Evolutionary conservation across 768 basidiomycete species (phyloP), one percentile per base, ranked within the genome.

Genomic region (Gymnopilus junonius): DNA sequence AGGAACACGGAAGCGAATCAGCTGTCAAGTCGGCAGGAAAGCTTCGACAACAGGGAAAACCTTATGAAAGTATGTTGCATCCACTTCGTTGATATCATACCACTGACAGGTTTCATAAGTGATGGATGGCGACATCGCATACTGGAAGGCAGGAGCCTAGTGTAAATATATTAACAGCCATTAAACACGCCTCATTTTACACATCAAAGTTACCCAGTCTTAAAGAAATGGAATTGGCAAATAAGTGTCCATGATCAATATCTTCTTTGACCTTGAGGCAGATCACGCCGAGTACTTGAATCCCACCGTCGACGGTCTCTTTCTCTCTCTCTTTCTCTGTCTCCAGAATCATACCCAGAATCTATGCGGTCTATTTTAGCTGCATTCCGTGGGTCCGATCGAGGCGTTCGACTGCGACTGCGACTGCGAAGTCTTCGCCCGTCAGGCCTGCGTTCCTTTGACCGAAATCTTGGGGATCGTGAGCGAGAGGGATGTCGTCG

Each of bases 11-110:
- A 11, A 91, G 91, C 64, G 97, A 99, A 80, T 65, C 86, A 7
- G 88, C 92, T 17, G 96, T 97, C 71, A 99, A 99, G 78, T 94
- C 95, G 23, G 93, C 92, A 17, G 97, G 97, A 32, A 97, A 96
- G 80, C 84, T 95, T 59, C 82, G 94, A 73, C 97, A 99, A 73
- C 95, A 97, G 75, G 97, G 97, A 66, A 98, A 98, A 76, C 92
- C 95, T 2, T 99, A 96, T 74, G 95, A 97, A 77, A 94, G 93
- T 94, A 65, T 69, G 92, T 83, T 20, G 39, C 23, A 40, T 31
- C 32, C 7, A 23, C 10, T 51, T 37, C 1, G 43, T 10, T 27
- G 34, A 15, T 14, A n/a, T 50, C 62, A 39, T 62, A 12, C 55
- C 67, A 21, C 39, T 62, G 54, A 6, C 37, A 4, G 8, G 8